Percentiles rank a stretch among this genome's conserved stretches.
Conservation (phyloP, 2,329 filamentous ascomycete species). For the Alternaria novae-zelandiae region DNA sequence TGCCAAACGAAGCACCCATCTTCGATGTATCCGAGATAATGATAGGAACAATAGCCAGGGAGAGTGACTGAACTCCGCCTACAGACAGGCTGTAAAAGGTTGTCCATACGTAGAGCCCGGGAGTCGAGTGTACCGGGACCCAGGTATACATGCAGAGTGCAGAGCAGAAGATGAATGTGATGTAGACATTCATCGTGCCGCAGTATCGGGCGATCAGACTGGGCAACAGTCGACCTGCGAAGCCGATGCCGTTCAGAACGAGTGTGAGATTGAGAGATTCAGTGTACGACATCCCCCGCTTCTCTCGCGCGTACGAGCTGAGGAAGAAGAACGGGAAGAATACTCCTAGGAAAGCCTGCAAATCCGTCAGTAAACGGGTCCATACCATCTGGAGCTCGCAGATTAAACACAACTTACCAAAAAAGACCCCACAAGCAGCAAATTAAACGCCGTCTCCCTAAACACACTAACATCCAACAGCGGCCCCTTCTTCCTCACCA, state of each 20-base stretch:
- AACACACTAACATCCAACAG: not conserved
- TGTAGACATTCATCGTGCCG: not conserved
- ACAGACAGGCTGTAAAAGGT: not conserved
- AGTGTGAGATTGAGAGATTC: not conserved
- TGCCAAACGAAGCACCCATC: not conserved
- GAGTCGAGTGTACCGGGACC: not conserved
- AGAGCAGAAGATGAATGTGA: not conserved
- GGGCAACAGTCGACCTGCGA: not conserved
- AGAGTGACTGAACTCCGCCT: not conserved
- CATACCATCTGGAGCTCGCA: rapidly evolving
- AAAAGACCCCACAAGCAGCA: not conserved
- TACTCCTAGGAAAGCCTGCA: not conserved
- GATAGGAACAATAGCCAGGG: not conserved
- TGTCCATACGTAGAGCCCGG: not conserved
- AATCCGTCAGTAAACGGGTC: not conserved
- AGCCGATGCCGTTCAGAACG: not conserved
- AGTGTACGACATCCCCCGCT: not conserved
- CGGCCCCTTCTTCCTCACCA: not conserved
- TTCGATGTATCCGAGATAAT: not conserved
- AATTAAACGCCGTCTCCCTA: not conserved
- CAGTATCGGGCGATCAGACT: not conserved
- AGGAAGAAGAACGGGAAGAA: not conserved
- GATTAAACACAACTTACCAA: not conserved
- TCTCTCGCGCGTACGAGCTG: not conserved
- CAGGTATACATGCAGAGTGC: not conserved